phyloP scores from a whole-genome alignment of 768 basidiomycete genomes.

The Phaeotremella fagi region DNA sequence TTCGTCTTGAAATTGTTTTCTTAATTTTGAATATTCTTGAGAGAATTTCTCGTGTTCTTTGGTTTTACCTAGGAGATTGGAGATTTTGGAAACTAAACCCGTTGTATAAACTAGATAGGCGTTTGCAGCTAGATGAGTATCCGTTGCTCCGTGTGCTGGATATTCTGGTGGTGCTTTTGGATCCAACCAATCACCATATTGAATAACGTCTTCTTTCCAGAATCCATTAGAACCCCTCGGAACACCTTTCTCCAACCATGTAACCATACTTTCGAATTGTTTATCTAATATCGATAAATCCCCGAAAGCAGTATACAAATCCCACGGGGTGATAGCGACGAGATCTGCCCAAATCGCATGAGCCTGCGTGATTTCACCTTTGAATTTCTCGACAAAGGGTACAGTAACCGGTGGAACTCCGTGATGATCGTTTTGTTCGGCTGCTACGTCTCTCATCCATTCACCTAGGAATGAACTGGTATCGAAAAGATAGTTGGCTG shows the following conservation, averaged over 20 bases:
- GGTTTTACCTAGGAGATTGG: conserved; percentile 17
- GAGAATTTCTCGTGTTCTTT: conserved; percentile 22
- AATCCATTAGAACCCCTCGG: conserved; percentile 25
- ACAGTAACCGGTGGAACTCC: conserved; percentile 27
- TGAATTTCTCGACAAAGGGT: conserved; percentile 11
- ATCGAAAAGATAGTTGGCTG: conserved; percentile 30
- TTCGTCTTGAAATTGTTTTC: conserved; percentile 25
- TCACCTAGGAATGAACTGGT: conserved; percentile 13
- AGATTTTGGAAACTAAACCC: conserved; percentile 17
- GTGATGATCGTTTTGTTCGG: conserved; percentile 23
- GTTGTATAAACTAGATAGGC: conserved; percentile 40
- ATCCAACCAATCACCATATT: conserved; percentile 11
- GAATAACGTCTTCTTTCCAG: conserved; percentile 9
- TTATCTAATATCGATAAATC: conserved; percentile 18
- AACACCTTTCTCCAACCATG: conserved; percentile 41
- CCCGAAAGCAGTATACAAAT: conserved; percentile 31
- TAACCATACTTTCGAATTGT: conserved; percentile 33
- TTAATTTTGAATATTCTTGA: conserved; percentile 13
- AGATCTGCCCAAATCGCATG: conserved; percentile 35
- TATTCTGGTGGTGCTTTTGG: conserved; percentile 24
- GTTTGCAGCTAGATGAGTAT: conserved; percentile 36
- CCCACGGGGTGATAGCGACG: conserved; percentile 29
- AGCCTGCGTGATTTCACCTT: conserved; percentile 8
- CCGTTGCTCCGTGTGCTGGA: conserved; percentile 29
- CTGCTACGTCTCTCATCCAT: conserved; percentile 38